Percentiles rank a stretch among this genome's conserved stretches.
phyloP scores from a whole-genome alignment of 2,329 filamentous ascomycete species.

The Daldinia eschscholtzii region DNA sequence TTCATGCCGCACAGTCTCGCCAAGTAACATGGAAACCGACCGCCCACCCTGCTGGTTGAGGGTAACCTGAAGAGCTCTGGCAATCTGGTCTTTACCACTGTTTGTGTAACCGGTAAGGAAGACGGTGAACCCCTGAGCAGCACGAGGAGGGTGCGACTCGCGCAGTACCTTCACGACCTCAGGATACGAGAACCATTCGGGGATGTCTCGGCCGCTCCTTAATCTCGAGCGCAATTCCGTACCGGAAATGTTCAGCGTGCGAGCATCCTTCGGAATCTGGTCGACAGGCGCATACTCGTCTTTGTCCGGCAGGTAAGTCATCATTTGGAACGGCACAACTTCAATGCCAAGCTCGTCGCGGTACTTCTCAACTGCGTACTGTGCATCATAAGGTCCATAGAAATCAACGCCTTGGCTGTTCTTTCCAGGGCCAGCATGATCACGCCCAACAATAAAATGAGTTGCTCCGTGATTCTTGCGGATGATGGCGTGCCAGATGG shows the following conservation, averaged over 20 bases:
- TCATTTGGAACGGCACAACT: slow-evolving; percentile 99
- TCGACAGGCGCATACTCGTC: slow-evolving; percentile 97
- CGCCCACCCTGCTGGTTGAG: slow-evolving; percentile 98
- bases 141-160: slow-evolving; percentile 93
- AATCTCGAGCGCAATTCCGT: slow-evolving; percentile 94
- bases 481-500: slow-evolving; percentile 99
- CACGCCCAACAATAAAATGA: slow-evolving; percentile 98
- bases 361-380: slow-evolving; percentile 97
- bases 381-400: slow-evolving; percentile 98
- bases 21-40: slow-evolving; percentile 91
- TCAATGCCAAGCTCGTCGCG: slow-evolving; percentile 96
- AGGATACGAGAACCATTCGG: slow-evolving; percentile 99
- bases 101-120: slow-evolving; percentile 98
- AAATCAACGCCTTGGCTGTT: slow-evolving; percentile 97
- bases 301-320: slow-evolving; percentile 97
- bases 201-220: slow-evolving; percentile 91
- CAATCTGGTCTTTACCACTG: slow-evolving; percentile 96
- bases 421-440: slow-evolving; percentile 97
- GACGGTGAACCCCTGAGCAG: slow-evolving; percentile 95
- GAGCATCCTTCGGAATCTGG: slow-evolving; percentile 84
- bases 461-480: slow-evolving; percentile 99
- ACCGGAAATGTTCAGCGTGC: slow-evolving; percentile 88
- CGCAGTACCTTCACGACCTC: slow-evolving; percentile 97
- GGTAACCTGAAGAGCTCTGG: slow-evolving; percentile 93
- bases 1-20: slow-evolving; percentile 94